phyloP scores from a whole-genome alignment of 208 protist genomes.

The Novymonas esmeraldas region DNA sequence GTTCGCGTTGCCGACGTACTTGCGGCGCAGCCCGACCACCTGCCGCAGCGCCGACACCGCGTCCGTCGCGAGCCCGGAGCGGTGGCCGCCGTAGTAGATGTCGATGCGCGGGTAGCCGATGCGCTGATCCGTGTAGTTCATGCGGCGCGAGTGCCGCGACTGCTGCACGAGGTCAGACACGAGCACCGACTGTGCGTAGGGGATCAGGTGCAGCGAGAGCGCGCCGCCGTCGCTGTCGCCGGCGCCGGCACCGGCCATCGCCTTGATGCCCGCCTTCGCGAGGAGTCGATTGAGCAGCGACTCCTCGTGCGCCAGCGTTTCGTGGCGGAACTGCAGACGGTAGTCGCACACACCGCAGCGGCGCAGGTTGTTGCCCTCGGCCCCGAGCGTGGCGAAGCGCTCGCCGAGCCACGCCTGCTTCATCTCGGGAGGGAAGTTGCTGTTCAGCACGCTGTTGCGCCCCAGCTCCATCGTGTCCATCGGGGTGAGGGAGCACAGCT shows the following conservation, averaged over 20 bases:
- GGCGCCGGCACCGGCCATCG: conserved; percentile 15
- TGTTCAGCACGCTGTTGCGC: conserved; percentile 92
- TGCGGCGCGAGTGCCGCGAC: conserved; percentile 40
- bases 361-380: conserved; percentile 63
- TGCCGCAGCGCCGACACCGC: conserved; percentile 65
- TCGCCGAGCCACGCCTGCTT: conserved; percentile 84
- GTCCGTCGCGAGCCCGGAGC: conserved; percentile 37
- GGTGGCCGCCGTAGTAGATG: conserved; percentile 49
- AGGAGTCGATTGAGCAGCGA: conserved; percentile 77
- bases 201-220: conserved; percentile 39
- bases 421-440: conserved; percentile 75
- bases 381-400: conserved; percentile 42
- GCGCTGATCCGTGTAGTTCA: conserved; percentile 81
- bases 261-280: conserved; percentile 59
- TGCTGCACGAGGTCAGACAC: conserved; percentile 56
- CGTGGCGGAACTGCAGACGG: conserved; percentile 86
- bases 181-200: conserved; percentile 49
- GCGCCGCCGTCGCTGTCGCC: conserved; percentile 8
- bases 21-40: conserved; percentile 68
- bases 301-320: conserved; percentile 81
- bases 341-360: conserved; percentile 73
- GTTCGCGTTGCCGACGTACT: conserved; percentile 75
- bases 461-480: conserved; percentile 88
- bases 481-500: conserved; percentile 74
- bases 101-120: conserved; percentile 83